Percentiles rank a stretch among this genome's conserved stretches.
These are phyloP conservation scores for Russula abietina DNA, from an alignment of 768 basidiomycete species.

Conservation along the genomic window DNA sequence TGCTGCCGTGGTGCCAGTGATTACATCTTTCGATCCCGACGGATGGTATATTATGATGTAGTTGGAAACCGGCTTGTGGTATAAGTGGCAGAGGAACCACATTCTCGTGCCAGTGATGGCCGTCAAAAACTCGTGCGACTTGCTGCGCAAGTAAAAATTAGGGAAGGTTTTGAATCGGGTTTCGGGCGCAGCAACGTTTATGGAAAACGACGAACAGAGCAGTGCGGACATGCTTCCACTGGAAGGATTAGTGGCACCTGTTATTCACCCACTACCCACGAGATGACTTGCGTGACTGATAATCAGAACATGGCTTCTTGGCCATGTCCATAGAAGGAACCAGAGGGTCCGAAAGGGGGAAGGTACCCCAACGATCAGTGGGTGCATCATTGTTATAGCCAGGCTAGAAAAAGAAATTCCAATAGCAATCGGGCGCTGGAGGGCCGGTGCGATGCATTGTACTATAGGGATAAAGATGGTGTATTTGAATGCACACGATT, in stretches of 20 bases:
- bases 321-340: slow-evolving; percentile 2
- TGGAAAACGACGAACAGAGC: neutral
- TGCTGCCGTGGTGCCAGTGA: slow-evolving; percentile 11
- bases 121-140: neutral
- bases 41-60: neutral
- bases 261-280: slow-evolving; percentile 10
- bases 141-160: slow-evolving; percentile 5
- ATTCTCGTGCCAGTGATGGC: slow-evolving; percentile 6
- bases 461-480: slow-evolving; percentile 2
- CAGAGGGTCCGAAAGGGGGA: slow-evolving; percentile 1
- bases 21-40: slow-evolving; percentile 14
- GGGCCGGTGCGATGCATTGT: neutral
- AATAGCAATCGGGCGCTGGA: slow-evolving; percentile 4
- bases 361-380: slow-evolving; percentile 8
- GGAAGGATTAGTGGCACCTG: slow-evolving; percentile 7
- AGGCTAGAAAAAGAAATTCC: neutral
- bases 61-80: slow-evolving; percentile 8
- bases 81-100: slow-evolving; percentile 1
- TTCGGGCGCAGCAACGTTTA: slow-evolving; percentile 12
- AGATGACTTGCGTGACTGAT: slow-evolving; percentile 1
- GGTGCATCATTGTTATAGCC: neutral
- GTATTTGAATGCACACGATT: slow-evolving; percentile 9
- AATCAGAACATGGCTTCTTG: neutral
- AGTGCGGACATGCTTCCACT: slow-evolving; percentile 1
- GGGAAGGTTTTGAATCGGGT: slow-evolving; percentile 9